Evolutionary conservation across 495 filamentous ascomycete species (phyloP).

Genomic region (Lepidopterella palustris): DNA sequence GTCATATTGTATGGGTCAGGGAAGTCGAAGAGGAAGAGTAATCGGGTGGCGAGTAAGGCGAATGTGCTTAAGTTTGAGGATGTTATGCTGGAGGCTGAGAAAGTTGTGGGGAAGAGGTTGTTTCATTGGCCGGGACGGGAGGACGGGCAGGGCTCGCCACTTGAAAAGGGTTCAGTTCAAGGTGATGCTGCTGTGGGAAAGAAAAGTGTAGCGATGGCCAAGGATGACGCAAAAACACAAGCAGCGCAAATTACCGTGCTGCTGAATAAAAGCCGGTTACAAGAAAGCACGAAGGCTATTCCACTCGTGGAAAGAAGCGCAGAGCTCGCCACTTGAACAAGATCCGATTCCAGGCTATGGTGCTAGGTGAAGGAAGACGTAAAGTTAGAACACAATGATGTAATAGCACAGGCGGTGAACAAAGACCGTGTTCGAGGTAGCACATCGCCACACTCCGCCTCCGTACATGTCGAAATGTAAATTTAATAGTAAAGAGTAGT

Average conservation of each 20-base stretch:
- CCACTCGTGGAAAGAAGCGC: constrained; percentile 17
- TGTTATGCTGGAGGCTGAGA: constrained; percentile 21
- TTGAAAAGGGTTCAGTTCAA: constrained; percentile 7
- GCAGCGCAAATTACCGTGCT: no score
- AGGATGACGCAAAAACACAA: no score
- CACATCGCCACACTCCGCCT: no score
- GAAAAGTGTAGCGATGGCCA: no score
- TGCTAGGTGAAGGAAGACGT: not conserved
- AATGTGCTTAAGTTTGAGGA: not conserved
- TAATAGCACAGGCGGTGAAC: no score
- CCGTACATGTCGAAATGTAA: no score
- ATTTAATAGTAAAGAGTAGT: no score
- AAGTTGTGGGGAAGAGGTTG: constrained; percentile 23
- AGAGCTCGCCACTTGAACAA: constrained; percentile 24
- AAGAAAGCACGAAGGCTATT: no score
- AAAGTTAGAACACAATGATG: no score
- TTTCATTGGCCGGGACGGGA: constrained; percentile 13
- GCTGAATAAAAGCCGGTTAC: no score
- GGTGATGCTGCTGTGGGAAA: not conserved
- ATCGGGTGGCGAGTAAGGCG: constrained; percentile 1
- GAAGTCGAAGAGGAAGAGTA: constrained; percentile 9
- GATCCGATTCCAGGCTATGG: not conserved
- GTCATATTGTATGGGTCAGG: constrained; percentile 14
- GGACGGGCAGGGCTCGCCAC: constrained; percentile 21
- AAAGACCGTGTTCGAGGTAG: no score